Evolutionary conservation across 306 rosid genomes (phyloP).

Genomic region (Adenanthera pavonina): DNA sequence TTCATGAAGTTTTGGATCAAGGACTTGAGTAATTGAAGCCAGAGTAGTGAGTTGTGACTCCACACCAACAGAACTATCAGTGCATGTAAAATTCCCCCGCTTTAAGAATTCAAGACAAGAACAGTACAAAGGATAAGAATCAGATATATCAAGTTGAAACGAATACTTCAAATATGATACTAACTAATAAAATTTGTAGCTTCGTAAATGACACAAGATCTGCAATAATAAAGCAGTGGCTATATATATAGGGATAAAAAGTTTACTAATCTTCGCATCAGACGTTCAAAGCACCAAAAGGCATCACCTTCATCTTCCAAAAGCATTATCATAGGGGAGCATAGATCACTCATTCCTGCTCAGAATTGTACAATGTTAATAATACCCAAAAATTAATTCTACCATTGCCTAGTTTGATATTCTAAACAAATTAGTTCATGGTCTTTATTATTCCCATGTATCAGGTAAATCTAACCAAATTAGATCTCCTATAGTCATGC

Average conservation of each 20-base stretch:
- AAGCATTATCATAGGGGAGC: slow-evolving; percentile 98
- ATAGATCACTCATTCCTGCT: slow-evolving; percentile 96
- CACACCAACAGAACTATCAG: slow-evolving; percentile 85
- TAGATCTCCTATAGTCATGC: too few relatives aligned
- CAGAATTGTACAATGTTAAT: slow-evolving; percentile 36
- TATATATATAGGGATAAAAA: slow-evolving; percentile 18
- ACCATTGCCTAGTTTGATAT: too few relatives aligned
- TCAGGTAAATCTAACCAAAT: too few relatives aligned
- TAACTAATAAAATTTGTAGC: neutral
- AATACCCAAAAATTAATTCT: too few relatives aligned
- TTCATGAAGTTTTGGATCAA: slow-evolving; percentile 97
- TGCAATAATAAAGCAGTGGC: neutral
- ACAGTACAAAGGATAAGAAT: slow-evolving; percentile 46
- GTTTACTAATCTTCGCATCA: slow-evolving; percentile 90
- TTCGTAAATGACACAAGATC: too few relatives aligned
- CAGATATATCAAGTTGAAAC: slow-evolving; percentile 20
- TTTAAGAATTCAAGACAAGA: slow-evolving; percentile 42
- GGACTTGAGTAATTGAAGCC: slow-evolving; percentile 87
- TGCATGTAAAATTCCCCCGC: slow-evolving; percentile 98
- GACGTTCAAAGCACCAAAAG: slow-evolving; percentile 96
- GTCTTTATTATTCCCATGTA: too few relatives aligned
- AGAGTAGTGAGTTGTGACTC: slow-evolving; percentile 79
- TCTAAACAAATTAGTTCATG: too few relatives aligned
- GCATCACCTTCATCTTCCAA: slow-evolving; percentile 95
- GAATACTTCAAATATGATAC: neutral